Conservation (phyloP, 176 grass and related monocot species). For the Tuctoria greenei region DNA sequence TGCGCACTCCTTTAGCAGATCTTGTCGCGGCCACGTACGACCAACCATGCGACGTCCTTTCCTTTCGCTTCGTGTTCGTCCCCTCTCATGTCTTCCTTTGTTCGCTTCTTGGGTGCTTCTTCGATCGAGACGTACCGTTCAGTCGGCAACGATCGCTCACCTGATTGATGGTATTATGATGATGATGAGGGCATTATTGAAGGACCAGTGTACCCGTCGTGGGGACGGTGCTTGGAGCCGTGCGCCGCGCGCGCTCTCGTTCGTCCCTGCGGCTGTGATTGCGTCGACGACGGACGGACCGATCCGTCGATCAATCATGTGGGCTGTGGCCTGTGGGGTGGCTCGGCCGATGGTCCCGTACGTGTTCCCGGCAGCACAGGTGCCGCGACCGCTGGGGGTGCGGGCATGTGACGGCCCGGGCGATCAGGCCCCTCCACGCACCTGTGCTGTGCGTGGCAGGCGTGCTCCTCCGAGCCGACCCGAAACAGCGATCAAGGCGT, state of each 20-base stretch:
- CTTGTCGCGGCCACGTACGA: slow-evolving; percentile 29
- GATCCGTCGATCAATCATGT: slow-evolving; percentile 2
- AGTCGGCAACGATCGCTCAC: neutral
- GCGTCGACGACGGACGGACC: neutral
- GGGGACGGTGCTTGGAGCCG: too few relatives aligned
- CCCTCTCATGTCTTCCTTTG: too few relatives aligned
- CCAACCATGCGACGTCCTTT: neutral
- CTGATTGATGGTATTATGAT: too few relatives aligned
- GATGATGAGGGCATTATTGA: neutral
- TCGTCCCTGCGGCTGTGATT: neutral
- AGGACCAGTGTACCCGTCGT: neutral
- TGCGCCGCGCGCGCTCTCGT: too few relatives aligned
- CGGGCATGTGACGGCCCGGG: slow-evolving; percentile 3
- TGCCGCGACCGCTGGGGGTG: neutral
- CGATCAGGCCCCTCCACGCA: too few relatives aligned
- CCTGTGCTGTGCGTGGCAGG: too few relatives aligned
- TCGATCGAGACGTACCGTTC: slow-evolving; percentile 22
- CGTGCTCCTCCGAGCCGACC: too few relatives aligned
- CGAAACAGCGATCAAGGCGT: too few relatives aligned
- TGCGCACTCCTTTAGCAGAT: slow-evolving; percentile 34
- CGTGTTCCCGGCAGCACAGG: neutral
- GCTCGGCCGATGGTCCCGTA: neutral
- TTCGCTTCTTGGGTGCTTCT: neutral
- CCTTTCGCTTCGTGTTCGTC: neutral
- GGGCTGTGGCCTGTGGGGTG: neutral